Evolutionary conservation across 2,329 filamentous ascomycete genomes (phyloP), one percentile per base, ranked within the genome.

Genomic region (Hypoxylon sp.): DNA sequence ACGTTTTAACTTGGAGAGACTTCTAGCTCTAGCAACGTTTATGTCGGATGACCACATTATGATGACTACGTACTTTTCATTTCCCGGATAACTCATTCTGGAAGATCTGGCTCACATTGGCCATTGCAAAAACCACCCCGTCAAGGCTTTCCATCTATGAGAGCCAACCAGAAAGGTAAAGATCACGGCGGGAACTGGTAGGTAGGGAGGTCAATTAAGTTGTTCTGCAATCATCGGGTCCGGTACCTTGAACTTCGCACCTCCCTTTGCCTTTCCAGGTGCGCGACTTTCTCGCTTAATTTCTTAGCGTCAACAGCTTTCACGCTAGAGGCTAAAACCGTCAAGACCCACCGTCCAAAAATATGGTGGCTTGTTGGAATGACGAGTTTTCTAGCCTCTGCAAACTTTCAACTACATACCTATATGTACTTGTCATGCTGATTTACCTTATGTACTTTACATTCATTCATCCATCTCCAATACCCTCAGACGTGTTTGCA

Each of bases 311-410:
- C 28, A 40, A 42, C 42, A 57, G 30, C 16, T 32, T 46, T 30
- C 50, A 36, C 64, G 49, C 64, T 67, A 69, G 44, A 67, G 64
- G 67, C 57, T 67, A 69, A 67, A 67, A 55, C 56, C 64, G 57
- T 32, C 32, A 44, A 38, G 61, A n/a, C 44, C 67, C 67, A 63
- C 53, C 40, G 16, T 24, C 9, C 11, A 55, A 69, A 69, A 67
- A 61, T 63, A 69, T 54, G 67, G 64, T 69, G 67, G 67, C 64
- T 69, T 65, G 64, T 67, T 69, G 67, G 67, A 69, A 69, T 69
- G 67, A 69, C 64, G 64, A 69, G 59, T 67, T 63, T 63, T 52
- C 61, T 60, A 51, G 51, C 54, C n/a, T 36, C 12, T 54, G 26
- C 61, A 60, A 63, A 63, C 58, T 49, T 55, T 33, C n/a, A n/a